These are phyloP conservation scores for Kodamaea kakaduensis DNA, from an alignment of 805 yeast species.

Conservation along the genomic window DNA sequence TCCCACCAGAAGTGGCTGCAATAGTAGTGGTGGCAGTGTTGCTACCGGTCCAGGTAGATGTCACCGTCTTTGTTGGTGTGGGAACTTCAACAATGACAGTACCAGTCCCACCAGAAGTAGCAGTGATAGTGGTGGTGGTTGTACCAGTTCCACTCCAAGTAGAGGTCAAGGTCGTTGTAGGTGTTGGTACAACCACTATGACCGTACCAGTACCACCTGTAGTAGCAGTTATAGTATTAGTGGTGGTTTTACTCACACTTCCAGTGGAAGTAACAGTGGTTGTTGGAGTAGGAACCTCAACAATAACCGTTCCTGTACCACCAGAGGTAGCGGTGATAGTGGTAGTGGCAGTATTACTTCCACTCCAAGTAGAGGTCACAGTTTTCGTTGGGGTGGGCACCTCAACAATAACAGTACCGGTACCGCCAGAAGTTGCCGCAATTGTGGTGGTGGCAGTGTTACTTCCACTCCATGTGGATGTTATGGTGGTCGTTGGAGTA, in stretches of 20 bases:
- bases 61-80: constrained; percentile 5
- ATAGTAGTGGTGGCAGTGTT: constrained; percentile 8
- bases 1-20: constrained; percentile 7
- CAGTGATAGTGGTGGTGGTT: constrained; percentile 6
- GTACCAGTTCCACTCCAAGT: constrained; percentile 7
- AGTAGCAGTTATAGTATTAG: constrained; percentile 17
- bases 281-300: constrained; percentile 9
- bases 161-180: constrained; percentile 3
- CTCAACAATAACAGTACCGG: constrained; percentile 12
- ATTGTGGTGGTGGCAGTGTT: constrained; percentile 1
- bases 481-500: constrained; percentile 3
- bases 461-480: constrained; percentile 8
- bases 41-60: constrained; percentile 10
- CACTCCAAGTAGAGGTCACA: constrained; percentile 14
- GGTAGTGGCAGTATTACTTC: constrained; percentile 7
- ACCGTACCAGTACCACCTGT: constrained; percentile 6
- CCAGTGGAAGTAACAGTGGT: constrained; percentile 3
- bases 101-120: constrained; percentile 8
- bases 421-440: constrained; percentile 7
- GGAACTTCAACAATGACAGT: constrained; percentile 14
- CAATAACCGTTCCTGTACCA: constrained; percentile 11
- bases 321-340: constrained; percentile 6
- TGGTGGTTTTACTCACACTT: constrained; percentile 18
- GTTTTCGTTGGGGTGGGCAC: constrained; percentile 9
- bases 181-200: constrained; percentile 7